Base-by-base conservation (phyloP, 192 early-diverging fungal genomes). In the Powellomyces hirtus region DNA sequence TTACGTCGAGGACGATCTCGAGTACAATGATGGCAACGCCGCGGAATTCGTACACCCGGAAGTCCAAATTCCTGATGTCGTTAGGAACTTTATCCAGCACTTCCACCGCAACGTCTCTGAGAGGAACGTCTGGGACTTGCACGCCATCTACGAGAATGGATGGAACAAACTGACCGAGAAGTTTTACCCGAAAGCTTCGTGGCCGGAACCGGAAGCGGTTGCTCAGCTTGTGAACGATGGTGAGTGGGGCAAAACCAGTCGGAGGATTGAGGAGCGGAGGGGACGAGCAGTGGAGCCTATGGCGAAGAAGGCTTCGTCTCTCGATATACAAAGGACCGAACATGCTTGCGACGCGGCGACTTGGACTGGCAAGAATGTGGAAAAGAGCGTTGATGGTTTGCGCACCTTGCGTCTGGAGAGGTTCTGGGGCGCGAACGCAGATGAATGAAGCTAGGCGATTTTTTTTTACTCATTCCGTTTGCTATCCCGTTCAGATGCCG, bases 121-220 rank as follows among this genome's bases (percentile, higher is more conserved):
- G 75, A 88, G 88, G 78, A 92, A 89, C 64, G 87, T 89, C 30
- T 89, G 89, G 75, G 95, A 98, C 59, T 82, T 98, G 38, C 81
- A 91, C 64, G 82, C 85, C 56, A 89, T 91, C 73, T 98, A 96
- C 70, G 95, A 96, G 70, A 88, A 81, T 68, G 86, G 91, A 51
- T 98, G 95, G 84, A 90, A 90, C 76, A 89, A 89, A 64, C 81
- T 96, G 27, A 94, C 94, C 20, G 93, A 98, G 60, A 90, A 93
- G 82, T 95, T 87, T 81, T 98, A 90, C 75, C 76, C 83, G 29
- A 96, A 98, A 81, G 73, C 82, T 52, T 70, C 89, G 18, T 97
- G 95, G 95, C 95, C 95, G 26, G 89, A 92, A 64, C 88, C 92
- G 27, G 89, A 92, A 67, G 81, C 83, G 46, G 89, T 96, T 57